Conservation (phyloP, 345 rosid species). For the Eucalyptus albens region DNA sequence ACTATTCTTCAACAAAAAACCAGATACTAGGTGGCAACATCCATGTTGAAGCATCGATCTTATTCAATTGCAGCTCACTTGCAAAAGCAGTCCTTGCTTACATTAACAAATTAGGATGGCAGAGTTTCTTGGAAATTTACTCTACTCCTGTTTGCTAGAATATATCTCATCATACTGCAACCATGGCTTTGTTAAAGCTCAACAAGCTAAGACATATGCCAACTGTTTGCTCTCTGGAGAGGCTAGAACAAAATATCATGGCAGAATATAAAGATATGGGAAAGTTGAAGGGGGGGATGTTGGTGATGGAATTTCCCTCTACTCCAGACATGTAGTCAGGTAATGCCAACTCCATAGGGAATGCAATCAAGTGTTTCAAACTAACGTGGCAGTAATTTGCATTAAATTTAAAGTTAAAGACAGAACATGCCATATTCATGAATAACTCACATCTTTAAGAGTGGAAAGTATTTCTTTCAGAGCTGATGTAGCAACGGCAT, state of each 20-base stretch:
- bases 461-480: constrained; percentile 70
- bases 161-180: neutral
- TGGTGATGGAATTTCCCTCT: neutral
- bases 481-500: constrained; percentile 82
- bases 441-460: constrained; percentile 66
- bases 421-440: neutral
- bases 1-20: neutral
- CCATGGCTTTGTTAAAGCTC: neutral
- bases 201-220: neutral
- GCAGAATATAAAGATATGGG: neutral
- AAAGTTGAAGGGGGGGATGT: neutral
- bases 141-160: neutral
- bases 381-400: neutral
- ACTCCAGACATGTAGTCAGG: neutral
- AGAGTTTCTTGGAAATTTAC: neutral
- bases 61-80: neutral
- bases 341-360: neutral
- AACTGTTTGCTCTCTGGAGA: neutral
- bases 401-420: neutral
- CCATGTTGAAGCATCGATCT: neutral
- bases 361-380: neutral
- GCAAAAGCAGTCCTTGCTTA: neutral
- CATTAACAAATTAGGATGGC: neutral
- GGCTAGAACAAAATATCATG: neutral
- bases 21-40: neutral